Percentiles rank a stretch among this genome's conserved stretches.
These are phyloP conservation scores for Arthrobotrys iridis DNA, from an alignment of 2,329 filamentous ascomycete genomes.

Conservation along the genomic window DNA sequence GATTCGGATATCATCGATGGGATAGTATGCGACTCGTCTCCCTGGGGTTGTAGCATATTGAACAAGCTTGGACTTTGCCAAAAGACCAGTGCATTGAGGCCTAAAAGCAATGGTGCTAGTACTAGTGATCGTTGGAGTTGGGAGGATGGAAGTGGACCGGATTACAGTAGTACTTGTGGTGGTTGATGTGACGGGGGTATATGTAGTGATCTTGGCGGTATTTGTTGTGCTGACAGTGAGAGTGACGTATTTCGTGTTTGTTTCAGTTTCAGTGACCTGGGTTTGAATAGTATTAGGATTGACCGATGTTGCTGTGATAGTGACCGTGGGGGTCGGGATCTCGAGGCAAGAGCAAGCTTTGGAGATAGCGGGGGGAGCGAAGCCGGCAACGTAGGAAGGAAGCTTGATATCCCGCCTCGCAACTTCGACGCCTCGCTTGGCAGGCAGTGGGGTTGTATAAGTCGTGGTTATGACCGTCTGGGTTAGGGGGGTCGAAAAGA, in stretches of 20 bases:
- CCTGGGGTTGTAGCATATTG: background rate
- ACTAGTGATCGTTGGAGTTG: background rate
- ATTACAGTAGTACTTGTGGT: background rate
- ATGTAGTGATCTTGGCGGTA: background rate
- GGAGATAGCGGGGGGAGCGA: slow-evolving; percentile 24
- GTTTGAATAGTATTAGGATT: slow-evolving; percentile 6
- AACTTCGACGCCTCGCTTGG: background rate
- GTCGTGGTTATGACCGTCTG: slow-evolving; percentile 13
- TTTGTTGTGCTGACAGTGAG: slow-evolving; percentile 1
- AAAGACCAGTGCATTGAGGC: slow-evolving; percentile 10
- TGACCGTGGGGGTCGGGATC: slow-evolving; percentile 23
- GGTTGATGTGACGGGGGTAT: background rate
- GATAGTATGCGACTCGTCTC: background rate
- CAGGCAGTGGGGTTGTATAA: background rate
- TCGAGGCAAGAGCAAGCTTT: slow-evolving; percentile 30
- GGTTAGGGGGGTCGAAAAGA: background rate
- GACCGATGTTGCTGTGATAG: background rate
- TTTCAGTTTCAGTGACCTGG: background rate
- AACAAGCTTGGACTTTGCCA: background rate
- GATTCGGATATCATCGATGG: background rate
- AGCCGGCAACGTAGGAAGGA: background rate
- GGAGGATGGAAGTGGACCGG: background rate
- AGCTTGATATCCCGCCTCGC: slow-evolving; percentile 5
- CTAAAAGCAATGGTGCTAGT: background rate
- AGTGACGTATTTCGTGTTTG: slow-evolving; percentile 11